Conservation (phyloP, 2,329 filamentous ascomycete species). For the Fusarium incarnatum region DNA sequence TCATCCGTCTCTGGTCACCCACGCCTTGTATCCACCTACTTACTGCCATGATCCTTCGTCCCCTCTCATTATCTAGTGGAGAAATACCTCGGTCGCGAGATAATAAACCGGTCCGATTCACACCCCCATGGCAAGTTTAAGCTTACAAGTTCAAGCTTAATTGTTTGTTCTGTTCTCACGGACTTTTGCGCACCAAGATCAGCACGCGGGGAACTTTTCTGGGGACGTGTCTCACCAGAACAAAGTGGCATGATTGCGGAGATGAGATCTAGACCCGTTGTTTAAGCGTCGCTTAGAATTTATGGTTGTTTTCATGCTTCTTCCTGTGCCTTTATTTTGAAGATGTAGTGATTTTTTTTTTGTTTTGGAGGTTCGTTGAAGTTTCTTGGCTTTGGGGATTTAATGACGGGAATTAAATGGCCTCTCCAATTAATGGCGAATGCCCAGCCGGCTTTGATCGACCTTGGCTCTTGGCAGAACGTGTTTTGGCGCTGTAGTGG, state of each 20-base stretch:
- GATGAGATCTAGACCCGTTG: conserved; percentile 30
- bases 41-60: neutral
- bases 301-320: conserved; percentile 4
- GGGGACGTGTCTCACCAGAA: neutral
- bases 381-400: conserved; percentile 16
- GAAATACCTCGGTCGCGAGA: conserved; percentile 31
- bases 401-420: neutral
- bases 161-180: conserved; percentile 13
- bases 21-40: neutral
- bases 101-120: conserved; percentile 42
- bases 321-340: neutral
- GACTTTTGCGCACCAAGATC: neutral
- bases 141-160: conserved; percentile 16
- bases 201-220: neutral
- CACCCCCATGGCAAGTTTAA: conserved; percentile 17
- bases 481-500: conserved; percentile 24
- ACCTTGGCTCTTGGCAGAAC: conserved; percentile 36
- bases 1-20: conserved; percentile 15
- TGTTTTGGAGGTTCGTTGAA: neutral
- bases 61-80: conserved; percentile 5
- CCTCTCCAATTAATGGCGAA: conserved; percentile 30
- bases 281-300: conserved; percentile 19
- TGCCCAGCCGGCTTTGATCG: conserved; percentile 37
- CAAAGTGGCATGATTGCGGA: conserved; percentile 24
- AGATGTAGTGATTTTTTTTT: neutral